Evolutionary conservation across 1,284 basidiomycete species (phyloP).

Genomic region (Leccinum colubrinum): DNA sequence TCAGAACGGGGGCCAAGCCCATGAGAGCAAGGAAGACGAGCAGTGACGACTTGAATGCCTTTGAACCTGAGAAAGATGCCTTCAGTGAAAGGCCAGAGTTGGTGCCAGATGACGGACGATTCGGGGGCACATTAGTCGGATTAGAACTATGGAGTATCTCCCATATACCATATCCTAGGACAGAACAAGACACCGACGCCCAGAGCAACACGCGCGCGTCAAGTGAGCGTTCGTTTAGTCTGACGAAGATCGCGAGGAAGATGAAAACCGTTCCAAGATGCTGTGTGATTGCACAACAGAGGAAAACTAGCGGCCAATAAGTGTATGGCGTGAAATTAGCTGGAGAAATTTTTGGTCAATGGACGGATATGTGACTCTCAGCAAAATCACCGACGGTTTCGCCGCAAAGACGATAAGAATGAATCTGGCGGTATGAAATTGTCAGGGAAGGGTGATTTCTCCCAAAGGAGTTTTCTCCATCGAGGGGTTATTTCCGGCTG

Average conservation of each 20-base stretch:
- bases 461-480: constrained; percentile 90
- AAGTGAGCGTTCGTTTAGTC: constrained; percentile 61
- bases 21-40: constrained; percentile 88
- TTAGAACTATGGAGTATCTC: constrained; percentile 47
- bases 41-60: constrained; percentile 71
- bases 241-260: constrained; percentile 80
- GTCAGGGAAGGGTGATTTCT: constrained; percentile 74
- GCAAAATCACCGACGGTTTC: constrained; percentile 61
- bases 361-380: constrained; percentile 6
- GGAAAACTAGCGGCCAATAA: constrained; percentile 70
- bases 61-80: constrained; percentile 49
- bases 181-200: constrained; percentile 58
- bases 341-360: constrained; percentile 33
- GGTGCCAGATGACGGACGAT: constrained; percentile 21
- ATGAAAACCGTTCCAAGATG: constrained; percentile 79
- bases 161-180: constrained; percentile 63
- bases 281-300: constrained; percentile 82
- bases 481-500: background rate
- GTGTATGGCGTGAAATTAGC: constrained; percentile 77
- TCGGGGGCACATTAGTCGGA: constrained; percentile 16
- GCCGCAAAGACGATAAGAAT: constrained; percentile 77
- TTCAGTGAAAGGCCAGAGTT: constrained; percentile 5
- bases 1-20: constrained; percentile 87
- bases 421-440: constrained; percentile 81
- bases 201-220: constrained; percentile 72